These are phyloP conservation scores for Guillardia theta DNA, from an alignment of 78 protist genomes.

Conservation along the genomic window DNA sequence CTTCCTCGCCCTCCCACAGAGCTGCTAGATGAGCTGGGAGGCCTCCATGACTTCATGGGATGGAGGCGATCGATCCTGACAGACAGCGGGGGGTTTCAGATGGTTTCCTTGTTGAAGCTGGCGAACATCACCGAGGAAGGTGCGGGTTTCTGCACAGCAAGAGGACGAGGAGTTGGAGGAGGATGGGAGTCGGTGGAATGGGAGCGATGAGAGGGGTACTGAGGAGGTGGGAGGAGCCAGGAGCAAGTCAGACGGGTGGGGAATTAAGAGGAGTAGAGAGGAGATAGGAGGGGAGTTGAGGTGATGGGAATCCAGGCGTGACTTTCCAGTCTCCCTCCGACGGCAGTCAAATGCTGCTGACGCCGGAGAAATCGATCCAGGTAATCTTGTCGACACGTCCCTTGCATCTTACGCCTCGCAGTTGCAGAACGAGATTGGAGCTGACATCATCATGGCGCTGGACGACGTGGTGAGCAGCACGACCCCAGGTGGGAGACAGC, in stretches of 20 bases:
- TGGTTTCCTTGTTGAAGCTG: slow-evolving; percentile 91
- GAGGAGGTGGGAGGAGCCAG: too few species aligned
- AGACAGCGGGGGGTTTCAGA: slow-evolving; percentile 85
- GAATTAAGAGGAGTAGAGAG: too few species aligned
- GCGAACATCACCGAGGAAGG: slow-evolving; percentile 84
- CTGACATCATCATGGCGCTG: slow-evolving; percentile 95
- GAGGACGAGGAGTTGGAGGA: too few species aligned
- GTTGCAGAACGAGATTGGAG: slow-evolving; percentile 88
- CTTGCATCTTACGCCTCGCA: not conserved
- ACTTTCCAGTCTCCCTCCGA: slow-evolving; percentile 89
- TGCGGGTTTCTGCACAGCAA: too few species aligned
- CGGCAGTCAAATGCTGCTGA: slow-evolving; percentile 83
- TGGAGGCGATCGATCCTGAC: not conserved
- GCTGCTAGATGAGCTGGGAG: slow-evolving; percentile 80
- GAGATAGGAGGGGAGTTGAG: too few species aligned
- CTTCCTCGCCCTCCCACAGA: slow-evolving; percentile 69
- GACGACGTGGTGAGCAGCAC: slow-evolving; percentile 65
- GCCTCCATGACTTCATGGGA: slow-evolving; percentile 74
- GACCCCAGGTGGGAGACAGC: not conserved
- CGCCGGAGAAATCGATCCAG: slow-evolving; percentile 91
- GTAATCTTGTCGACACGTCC: not conserved
- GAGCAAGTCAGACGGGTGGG: too few species aligned
- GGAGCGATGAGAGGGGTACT: too few species aligned
- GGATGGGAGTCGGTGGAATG: too few species aligned
- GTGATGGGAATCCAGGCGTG: slow-evolving; percentile 87